Evolutionary conservation across 1,284 basidiomycete genomes (phyloP), one percentile per base, ranked within the genome.

Genomic region (Golubevia pallescens): DNA sequence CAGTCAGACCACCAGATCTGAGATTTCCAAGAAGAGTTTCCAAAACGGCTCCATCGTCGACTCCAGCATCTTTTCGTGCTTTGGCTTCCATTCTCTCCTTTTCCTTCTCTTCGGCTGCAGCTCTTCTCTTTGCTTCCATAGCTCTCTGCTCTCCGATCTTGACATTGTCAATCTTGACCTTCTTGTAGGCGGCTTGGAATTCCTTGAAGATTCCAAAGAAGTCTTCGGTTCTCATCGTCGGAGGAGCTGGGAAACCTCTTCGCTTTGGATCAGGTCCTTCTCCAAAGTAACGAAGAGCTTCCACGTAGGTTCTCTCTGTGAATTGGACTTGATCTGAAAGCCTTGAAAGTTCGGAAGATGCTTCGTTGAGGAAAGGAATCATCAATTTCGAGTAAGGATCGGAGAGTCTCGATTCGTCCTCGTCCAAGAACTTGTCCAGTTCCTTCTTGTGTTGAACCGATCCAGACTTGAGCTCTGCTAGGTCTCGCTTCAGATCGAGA

Each of bases 141-240:
- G 69, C 69, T 16, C 82, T 65, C 64, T 83, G 80, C 71, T 85
- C 78, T 13, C 70, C 72, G n/a, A 83, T 69, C 28, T 66, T 51
- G 3, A 81, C 71, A 62, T 85, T 85, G 58, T 81, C 81, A 59
- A 62, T 48, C 65, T 84, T 84, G 51, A 73, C 73, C 69, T 85
- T 85, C 63, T 76, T 73, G 61, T 85, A 85, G n/a, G 81, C 73
- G 16, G 82, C 70, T 51, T 74, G 38, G 56, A 85, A 85, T 68
- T 85, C 82, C 28, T 78, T 78, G 58, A 85, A 85, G 60, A 85
- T 80, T n/a, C 82, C 82, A 63, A 85, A 85, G 70, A 85, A 85
- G 67, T 85, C 82, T 55, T 85, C 82, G 6, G 82, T 85, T 13
- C 73, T 68, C 81, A 85, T 84, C 14, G 65, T 52, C 65, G 82